A percentile compares a stretch with the other conserved stretches of the same genome.
These are phyloP conservation scores for Paracamarosporium sp. DNA, from an alignment of 2,329 filamentous ascomycete species.

Conservation along the genomic window DNA sequence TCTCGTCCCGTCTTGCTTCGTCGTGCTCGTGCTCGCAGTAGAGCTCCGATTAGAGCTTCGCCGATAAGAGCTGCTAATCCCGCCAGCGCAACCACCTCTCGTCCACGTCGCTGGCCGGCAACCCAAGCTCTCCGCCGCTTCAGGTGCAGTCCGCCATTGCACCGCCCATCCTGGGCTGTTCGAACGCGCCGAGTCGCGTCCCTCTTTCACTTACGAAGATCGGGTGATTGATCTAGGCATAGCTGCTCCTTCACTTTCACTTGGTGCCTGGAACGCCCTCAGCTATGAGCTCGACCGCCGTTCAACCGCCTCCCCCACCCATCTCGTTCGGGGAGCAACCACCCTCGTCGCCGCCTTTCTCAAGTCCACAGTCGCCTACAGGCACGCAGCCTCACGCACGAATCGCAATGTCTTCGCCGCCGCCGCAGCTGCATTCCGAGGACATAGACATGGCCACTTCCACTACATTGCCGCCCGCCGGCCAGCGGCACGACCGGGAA, in stretches of 20 bases:
- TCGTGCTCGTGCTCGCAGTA: neutral
- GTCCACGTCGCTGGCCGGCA: neutral
- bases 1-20: neutral
- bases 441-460: slow-evolving; percentile 46
- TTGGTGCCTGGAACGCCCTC: neutral
- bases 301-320: slow-evolving; percentile 44
- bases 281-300: slow-evolving; percentile 49
- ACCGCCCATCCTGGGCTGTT: neutral
- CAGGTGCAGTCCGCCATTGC: neutral
- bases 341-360: slow-evolving; percentile 41
- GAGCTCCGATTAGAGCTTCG: slow-evolving; percentile 7
- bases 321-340: slow-evolving; percentile 45
- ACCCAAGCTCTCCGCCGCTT: neutral
- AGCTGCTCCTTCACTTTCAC: neutral
- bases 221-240: neutral
- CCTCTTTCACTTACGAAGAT: neutral
- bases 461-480: slow-evolving; percentile 37
- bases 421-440: slow-evolving; percentile 20
- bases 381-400: slow-evolving; percentile 31
- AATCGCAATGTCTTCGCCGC: slow-evolving; percentile 33
- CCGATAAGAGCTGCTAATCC: slow-evolving; percentile 6
- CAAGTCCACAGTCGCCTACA: slow-evolving; percentile 39
- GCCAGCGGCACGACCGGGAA: slow-evolving; percentile 46
- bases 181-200: neutral
- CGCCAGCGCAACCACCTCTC: neutral